Conservation (phyloP, 1,284 basidiomycete species). For the Melampsora americana region DNA sequence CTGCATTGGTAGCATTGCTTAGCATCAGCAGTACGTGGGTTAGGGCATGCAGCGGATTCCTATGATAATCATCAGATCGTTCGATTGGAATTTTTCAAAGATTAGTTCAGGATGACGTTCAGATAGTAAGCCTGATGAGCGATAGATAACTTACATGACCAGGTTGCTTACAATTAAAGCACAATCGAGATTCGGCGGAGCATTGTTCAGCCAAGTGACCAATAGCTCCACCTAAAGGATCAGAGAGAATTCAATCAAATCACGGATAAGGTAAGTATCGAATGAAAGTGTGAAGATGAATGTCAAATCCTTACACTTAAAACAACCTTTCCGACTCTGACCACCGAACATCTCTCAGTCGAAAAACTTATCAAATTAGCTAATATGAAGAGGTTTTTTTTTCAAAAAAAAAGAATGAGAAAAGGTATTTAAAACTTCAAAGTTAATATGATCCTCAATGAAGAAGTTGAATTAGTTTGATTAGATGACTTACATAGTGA, state of each 20-base stretch:
- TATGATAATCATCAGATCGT: background rate
- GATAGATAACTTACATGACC: slow-evolving; percentile 8
- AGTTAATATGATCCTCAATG: no score
- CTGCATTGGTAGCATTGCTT: slow-evolving; percentile 19
- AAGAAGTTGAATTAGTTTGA: no score
- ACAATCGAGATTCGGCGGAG: slow-evolving; percentile 14
- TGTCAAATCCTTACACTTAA: background rate
- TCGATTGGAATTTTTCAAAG: background rate
- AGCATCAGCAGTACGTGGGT: slow-evolving; percentile 7
- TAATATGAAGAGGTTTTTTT: no score
- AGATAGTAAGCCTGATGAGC: background rate
- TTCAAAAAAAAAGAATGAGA: no score
- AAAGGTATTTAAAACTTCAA: no score
- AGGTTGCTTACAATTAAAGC: slow-evolving; percentile 31
- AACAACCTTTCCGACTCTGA: slow-evolving; percentile 1
- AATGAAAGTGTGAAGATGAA: background rate
- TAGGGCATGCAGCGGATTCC: slow-evolving; percentile 29
- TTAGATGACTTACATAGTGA: no score
- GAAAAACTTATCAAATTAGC: background rate
- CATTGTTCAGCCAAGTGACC: slow-evolving; percentile 25
- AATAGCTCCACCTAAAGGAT: slow-evolving; percentile 8
- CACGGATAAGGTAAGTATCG: background rate
- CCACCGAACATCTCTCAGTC: slow-evolving; percentile 1
- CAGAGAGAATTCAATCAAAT: background rate
- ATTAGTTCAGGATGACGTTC: background rate